A percentile compares a stretch with the other conserved stretches of the same genome.
Evolutionary conservation across 257 asterid genomes (phyloP).

Genomic region (Jacaranda mimosifolia): DNA sequence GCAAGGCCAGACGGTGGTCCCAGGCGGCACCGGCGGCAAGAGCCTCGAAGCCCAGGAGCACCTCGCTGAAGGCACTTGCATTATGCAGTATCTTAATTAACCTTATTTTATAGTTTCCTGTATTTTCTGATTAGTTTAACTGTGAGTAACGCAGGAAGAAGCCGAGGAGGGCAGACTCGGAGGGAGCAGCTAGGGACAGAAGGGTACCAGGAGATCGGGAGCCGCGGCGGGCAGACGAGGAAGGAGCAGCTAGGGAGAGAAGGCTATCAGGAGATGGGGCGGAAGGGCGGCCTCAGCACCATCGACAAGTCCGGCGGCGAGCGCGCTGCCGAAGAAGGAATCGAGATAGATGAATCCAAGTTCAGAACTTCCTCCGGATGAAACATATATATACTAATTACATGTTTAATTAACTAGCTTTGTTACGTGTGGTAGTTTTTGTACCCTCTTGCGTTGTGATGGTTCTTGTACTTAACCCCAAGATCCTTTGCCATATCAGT

Average conservation of each 20-base stretch:
- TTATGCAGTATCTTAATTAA: too few relatives aligned
- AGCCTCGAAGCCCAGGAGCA: too few relatives aligned
- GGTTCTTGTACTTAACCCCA: too few relatives aligned
- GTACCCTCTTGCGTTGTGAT: too few relatives aligned
- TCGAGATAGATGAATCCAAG: conserved; percentile 56
- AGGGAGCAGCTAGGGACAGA: conserved; percentile 64
- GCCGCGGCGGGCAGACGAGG: conserved; percentile 70
- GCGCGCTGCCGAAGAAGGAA: conserved; percentile 59
- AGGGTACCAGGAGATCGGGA: conserved; percentile 63
- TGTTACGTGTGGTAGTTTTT: too few relatives aligned
- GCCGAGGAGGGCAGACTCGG: conserved; percentile 76
- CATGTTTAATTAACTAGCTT: too few relatives aligned
- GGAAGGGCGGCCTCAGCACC: conserved; percentile 66
- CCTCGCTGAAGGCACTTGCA: too few relatives aligned
- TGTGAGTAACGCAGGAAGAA: conserved; percentile 57
- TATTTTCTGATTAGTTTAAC: neutral
- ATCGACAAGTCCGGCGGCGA: conserved; percentile 56
- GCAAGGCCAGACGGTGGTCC: too few relatives aligned
- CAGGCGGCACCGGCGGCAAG: too few relatives aligned
- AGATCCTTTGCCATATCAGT: too few relatives aligned
- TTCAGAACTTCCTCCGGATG: conserved; percentile 32
- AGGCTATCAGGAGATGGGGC: conserved; percentile 78
- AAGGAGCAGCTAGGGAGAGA: conserved; percentile 64
- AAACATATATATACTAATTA: too few relatives aligned
- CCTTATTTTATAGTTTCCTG: too few relatives aligned